These are phyloP conservation scores for Cylindrotheca fusiformis DNA, from an alignment of 108 stramenopile species.

Conservation along the genomic window DNA sequence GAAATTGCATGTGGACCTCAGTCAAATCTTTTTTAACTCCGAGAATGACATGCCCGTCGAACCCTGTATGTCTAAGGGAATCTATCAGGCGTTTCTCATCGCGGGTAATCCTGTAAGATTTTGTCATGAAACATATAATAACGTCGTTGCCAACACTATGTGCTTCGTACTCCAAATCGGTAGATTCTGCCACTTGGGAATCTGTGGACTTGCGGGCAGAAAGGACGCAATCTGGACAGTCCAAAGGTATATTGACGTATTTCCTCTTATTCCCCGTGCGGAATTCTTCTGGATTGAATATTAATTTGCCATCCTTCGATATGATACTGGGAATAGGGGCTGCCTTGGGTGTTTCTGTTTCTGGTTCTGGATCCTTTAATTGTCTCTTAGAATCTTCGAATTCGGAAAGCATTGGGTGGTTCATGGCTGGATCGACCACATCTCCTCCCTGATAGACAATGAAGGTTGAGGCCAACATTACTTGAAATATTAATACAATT, in stretches of 20 bases:
- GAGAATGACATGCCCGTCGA: conserved; percentile 50
- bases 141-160: conserved; percentile 2
- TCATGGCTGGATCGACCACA: not conserved
- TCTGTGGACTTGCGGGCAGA: not conserved
- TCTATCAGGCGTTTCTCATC: conserved; percentile 27
- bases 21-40: conserved; percentile 24
- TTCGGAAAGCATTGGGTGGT: not conserved
- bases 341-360: not conserved
- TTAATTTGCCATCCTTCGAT: not conserved
- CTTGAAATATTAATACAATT: not conserved
- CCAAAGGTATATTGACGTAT: not conserved
- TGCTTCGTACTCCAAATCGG: not conserved
- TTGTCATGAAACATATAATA: not conserved
- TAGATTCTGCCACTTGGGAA: not conserved
- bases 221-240: not conserved
- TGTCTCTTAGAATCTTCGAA: not conserved
- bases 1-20: not conserved
- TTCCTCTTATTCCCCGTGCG: conserved; percentile 2
- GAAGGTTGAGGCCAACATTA: not conserved
- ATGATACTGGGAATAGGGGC: not conserved
- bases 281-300: conserved; percentile 6
- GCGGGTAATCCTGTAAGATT: not conserved
- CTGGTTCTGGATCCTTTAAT: not conserved
- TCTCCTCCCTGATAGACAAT: not conserved
- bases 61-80: conserved; percentile 44